Base-by-base conservation (phyloP, 164 flowering plant species). In the Taxillus chinensis region DNA sequence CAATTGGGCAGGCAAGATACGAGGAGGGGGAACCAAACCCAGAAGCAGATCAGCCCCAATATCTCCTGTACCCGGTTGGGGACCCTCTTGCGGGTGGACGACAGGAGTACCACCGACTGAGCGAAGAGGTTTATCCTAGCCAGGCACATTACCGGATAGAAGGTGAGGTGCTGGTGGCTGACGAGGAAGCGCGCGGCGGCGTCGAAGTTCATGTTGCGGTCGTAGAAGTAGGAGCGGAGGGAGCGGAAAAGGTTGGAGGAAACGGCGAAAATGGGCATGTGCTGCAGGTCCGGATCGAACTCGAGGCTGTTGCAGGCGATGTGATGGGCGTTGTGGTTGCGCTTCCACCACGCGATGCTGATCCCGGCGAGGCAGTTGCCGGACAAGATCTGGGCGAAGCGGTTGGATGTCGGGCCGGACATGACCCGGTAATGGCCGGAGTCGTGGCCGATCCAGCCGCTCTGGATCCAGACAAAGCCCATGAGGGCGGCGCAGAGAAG, bases 261-360 rank as follows among this genome's bases (percentile, higher is more conserved):
- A 42, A 64, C 60, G 17, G 52, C 67, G 55, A 64, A 57, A 11
- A 64, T 12, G 37, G 61, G 67, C 61, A 64, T 57, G 45, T 64
- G 61, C 37, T 64, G 61, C 14, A 57, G 52, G 50, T 64, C 67
- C 5, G 67, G 62, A 39, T 57, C 67, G 41, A 16, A 17, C 3
- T 57, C 67, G 13, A 64, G 62, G 43, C 66, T 64, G 38, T 64
- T 64, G 41, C 66, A 64, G 27, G 27, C 27, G 27, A 27, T 27
- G 62, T 64, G 67, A 46, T 64, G 67, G 4, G 67, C 67, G 41
- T 64, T 64, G 62, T 64, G 67, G 16, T 46, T 64, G 45, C 67
- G 41, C 53, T 64, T 64, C 67, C 67, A 64, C 67, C 67, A 64
- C 40, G 67, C 67, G 48, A 64, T 64, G 45, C 67, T 64, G 46